Evolutionary conservation across 768 basidiomycete species (phyloP), one percentile per base, ranked within the genome.

Genomic region (Hemileccinum impolitum): DNA sequence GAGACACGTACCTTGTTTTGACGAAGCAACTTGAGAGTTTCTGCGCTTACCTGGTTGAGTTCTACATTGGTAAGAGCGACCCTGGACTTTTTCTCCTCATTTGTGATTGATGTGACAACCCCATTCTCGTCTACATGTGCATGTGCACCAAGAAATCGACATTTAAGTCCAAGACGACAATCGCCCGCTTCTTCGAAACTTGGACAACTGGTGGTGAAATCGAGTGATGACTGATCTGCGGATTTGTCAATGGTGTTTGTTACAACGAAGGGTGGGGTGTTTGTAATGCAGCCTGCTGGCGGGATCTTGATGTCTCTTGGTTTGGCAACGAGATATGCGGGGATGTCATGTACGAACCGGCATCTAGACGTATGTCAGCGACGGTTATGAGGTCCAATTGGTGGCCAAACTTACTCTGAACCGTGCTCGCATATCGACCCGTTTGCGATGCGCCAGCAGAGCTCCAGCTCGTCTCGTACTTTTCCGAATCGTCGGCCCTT

Each of bases 91-190:
- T 78, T 84, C 34, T 82, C 79, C 50, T 81, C 78, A 57, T 91
- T 81, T 6, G 70, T 69, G 0, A 76, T 51, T 1, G 86, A 60
- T 21, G 65, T 65, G 14, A 79, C 56, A 2, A 66, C 54, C 2
- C 79, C 82, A 13, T 71, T 68, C 14, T 74, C 74, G 28, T 76
- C 72, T 31, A 70, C 68, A 15, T 62, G 68, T 11, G 86, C 70
- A 66, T 99, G 95, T 3, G 80, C 84, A 12, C 87, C 85, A 6
- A 96, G 77, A 68, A 88, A 96, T 2, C 96, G 82, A 64, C 96
- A 99, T 66, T 93, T 91, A 66, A 89, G 84, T 11, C 94, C 96
- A 14, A 67, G 55, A 36, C 67, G 65, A 47, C 66, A 67, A 48
- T 63, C 62, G 0, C 58, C 59, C 38, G 62, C 60, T 43, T 67